phyloP scores from a whole-genome alignment of 345 rosid genomes.

The Boechera divaricarpa region DNA sequence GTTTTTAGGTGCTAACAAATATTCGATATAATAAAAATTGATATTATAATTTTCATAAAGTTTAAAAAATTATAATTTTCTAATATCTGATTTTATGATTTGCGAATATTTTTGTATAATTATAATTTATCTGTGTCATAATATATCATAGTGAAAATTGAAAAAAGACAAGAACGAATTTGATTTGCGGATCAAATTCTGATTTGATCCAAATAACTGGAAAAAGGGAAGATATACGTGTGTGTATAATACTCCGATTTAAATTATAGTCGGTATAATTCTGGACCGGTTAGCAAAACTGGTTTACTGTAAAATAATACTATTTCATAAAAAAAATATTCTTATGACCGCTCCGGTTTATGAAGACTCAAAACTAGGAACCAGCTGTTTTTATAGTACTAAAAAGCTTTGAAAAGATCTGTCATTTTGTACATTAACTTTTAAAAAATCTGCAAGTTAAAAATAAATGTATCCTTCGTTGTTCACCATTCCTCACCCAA shows the following conservation, averaged over 20 bases:
- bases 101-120: no score
- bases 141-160: no score
- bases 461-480: background rate
- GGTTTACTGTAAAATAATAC: background rate
- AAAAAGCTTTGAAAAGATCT: background rate
- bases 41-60: no score
- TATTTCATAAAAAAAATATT: no score
- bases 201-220: no score
- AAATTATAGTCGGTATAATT: background rate
- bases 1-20: no score
- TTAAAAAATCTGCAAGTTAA: background rate
- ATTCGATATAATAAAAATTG: no score
- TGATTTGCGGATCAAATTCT: no score
- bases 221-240: no score
- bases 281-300: background rate
- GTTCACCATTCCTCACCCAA: background rate
- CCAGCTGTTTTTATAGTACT: background rate
- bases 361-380: background rate
- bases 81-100: no score
- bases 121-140: no score
- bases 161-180: background rate
- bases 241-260: conserved; percentile 21
- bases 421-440: background rate
- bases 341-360: conserved; percentile 4
- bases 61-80: no score